Evolutionary conservation across 805 yeast species (phyloP).

Genomic region (Lipomyces yamanashiensis): DNA sequence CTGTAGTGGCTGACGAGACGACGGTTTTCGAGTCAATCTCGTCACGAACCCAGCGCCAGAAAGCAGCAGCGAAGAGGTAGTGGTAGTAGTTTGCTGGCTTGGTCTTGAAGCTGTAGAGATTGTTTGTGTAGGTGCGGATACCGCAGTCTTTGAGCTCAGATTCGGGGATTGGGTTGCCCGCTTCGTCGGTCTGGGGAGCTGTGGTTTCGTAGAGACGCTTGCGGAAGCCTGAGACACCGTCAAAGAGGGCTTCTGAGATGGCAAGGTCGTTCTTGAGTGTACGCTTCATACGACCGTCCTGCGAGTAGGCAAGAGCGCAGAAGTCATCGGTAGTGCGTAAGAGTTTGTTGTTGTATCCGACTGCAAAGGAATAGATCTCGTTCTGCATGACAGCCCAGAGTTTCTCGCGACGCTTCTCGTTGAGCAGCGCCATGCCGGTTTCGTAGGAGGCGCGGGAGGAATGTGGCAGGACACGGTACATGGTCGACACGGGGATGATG

Average conservation of each 20-base stretch:
- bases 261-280: slow-evolving; percentile 35
- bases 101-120: slow-evolving; percentile 21
- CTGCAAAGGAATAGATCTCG: slow-evolving; percentile 30
- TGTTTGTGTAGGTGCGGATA: slow-evolving; percentile 31
- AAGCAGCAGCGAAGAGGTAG: slow-evolving; percentile 35
- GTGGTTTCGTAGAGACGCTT: slow-evolving; percentile 25
- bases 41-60: slow-evolving; percentile 37
- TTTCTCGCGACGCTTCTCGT: slow-evolving; percentile 32
- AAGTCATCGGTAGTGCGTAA: slow-evolving; percentile 33
- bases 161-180: slow-evolving; percentile 17
- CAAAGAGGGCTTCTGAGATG: slow-evolving; percentile 33
- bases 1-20: not conserved
- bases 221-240: slow-evolving; percentile 30
- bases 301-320: slow-evolving; percentile 34
- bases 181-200: slow-evolving; percentile 11
- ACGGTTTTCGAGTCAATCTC: slow-evolving; percentile 27
- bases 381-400: slow-evolving; percentile 33
- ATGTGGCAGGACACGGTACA: slow-evolving; percentile 22
- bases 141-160: slow-evolving; percentile 24
- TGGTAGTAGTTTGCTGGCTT: slow-evolving; percentile 34
- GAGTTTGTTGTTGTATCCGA: slow-evolving; percentile 27
- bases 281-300: slow-evolving; percentile 37
- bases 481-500: slow-evolving; percentile 20
- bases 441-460: slow-evolving; percentile 28
- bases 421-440: slow-evolving; percentile 21